Conservation (phyloP, 2,329 filamentous ascomycete species). For the Fusarium sp. region DNA sequence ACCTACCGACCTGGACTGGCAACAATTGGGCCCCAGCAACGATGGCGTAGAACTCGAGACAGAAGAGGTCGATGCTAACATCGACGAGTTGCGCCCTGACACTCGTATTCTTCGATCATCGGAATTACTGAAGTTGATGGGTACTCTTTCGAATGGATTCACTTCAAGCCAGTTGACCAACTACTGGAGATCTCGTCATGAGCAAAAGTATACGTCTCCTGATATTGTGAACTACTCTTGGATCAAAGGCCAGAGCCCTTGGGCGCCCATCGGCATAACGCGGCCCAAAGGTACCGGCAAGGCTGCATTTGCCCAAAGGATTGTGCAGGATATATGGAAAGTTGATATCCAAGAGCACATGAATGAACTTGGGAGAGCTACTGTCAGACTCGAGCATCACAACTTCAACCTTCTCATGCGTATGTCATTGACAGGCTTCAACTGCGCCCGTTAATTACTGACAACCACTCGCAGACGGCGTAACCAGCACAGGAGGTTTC, state of each 20-base stretch:
- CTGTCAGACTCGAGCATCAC: slow-evolving; percentile 53
- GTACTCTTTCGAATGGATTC: slow-evolving; percentile 58
- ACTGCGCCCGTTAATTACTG: not conserved
- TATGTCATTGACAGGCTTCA: slow-evolving; percentile 48
- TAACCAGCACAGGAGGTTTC: slow-evolving; percentile 34
- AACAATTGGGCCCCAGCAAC: slow-evolving; percentile 46
- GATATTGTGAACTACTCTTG: slow-evolving; percentile 51
- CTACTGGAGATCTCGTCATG: slow-evolving; percentile 52
- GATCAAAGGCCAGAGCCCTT: slow-evolving; percentile 55
- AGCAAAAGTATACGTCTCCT: slow-evolving; percentile 5
- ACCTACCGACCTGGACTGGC: slow-evolving; percentile 46
- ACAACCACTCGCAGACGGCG: slow-evolving; percentile 15
- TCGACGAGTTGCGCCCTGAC: slow-evolving; percentile 62
- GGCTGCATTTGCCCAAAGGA: slow-evolving; percentile 52
- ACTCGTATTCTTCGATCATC: slow-evolving; percentile 52
- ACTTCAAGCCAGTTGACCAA: slow-evolving; percentile 56
- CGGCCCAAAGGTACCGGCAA: slow-evolving; percentile 51
- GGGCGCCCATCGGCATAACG: slow-evolving; percentile 47
- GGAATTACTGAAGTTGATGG: slow-evolving; percentile 56
- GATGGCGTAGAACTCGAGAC: slow-evolving; percentile 42
- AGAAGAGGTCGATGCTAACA: slow-evolving; percentile 56
- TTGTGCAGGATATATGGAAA: slow-evolving; percentile 63
- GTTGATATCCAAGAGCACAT: slow-evolving; percentile 60
- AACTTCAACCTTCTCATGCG: slow-evolving; percentile 60
- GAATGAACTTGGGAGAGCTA: slow-evolving; percentile 55